Evolutionary conservation across 2,329 filamentous ascomycete species (phyloP).

Genomic region (Fusarium coffeatum): DNA sequence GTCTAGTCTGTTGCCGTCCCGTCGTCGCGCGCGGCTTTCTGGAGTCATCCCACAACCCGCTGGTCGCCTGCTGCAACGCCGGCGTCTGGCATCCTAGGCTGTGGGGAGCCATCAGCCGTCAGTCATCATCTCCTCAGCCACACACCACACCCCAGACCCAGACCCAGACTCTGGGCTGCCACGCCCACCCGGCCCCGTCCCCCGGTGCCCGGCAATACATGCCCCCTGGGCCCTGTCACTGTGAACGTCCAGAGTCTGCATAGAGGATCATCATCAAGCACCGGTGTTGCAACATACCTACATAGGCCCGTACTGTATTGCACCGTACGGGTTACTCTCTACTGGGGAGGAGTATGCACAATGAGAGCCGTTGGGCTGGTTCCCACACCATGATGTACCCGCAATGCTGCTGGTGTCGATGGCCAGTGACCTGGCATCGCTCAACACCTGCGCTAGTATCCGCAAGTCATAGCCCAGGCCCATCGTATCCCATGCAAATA

Average conservation of each 20-base stretch:
- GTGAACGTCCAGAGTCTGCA: constrained; percentile 35
- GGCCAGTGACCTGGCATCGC: constrained; percentile 43
- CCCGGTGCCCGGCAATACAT: constrained; percentile 42
- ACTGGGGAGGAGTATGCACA: background rate
- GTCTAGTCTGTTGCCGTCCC: background rate
- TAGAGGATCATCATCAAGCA: constrained; percentile 40
- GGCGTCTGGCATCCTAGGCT: constrained; percentile 33
- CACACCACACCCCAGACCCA: constrained; percentile 20
- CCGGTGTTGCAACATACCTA: constrained; percentile 12
- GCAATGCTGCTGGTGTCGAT: constrained; percentile 44
- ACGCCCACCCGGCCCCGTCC: constrained; percentile 43
- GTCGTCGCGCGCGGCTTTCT: constrained; percentile 35
- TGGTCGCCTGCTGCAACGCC: constrained; percentile 31
- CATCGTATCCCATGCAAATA: constrained; percentile 43
- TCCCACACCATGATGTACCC: constrained; percentile 42
- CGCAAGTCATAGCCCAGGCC: constrained; percentile 46
- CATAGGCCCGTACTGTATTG: background rate
- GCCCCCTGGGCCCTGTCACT: constrained; percentile 31
- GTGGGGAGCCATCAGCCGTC: constrained; percentile 38
- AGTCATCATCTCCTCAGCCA: constrained; percentile 32
- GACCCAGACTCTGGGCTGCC: constrained; percentile 15
- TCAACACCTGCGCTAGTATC: constrained; percentile 44
- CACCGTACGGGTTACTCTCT: background rate
- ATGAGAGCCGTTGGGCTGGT: constrained; percentile 43
- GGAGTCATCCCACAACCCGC: constrained; percentile 41